Evolutionary conservation across 1,284 basidiomycete species (phyloP).

Genomic region (Takashimella koratensis): DNA sequence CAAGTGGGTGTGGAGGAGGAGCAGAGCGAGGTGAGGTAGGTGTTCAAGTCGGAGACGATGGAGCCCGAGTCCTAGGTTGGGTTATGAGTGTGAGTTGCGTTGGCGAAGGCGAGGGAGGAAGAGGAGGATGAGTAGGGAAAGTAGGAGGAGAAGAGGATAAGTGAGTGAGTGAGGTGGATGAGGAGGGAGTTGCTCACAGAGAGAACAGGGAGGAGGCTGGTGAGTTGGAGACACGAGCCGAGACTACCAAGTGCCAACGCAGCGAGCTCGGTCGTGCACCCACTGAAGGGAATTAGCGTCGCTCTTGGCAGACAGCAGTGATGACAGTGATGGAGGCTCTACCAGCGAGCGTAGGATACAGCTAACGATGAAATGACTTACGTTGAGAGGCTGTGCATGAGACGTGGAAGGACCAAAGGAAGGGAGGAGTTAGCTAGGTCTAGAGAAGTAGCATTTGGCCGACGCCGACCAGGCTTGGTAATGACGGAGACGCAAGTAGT

Average conservation of each 20-base stretch:
- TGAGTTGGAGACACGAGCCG: slow-evolving; percentile 34
- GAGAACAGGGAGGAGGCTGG: slow-evolving; percentile 26
- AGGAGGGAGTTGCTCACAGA: slow-evolving; percentile 25
- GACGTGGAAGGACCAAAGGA: too few species aligned
- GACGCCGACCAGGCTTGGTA: too few species aligned
- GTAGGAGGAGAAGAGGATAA: slow-evolving; percentile 30
- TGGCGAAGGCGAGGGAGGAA: slow-evolving; percentile 30
- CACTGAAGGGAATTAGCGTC: slow-evolving; percentile 8
- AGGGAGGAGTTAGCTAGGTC: too few species aligned
- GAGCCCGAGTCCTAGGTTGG: slow-evolving; percentile 20
- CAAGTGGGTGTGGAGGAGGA: slow-evolving; percentile 31
- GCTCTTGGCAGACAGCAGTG: too few species aligned
- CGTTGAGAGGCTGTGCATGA: slow-evolving; percentile 11
- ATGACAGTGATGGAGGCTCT: too few species aligned
- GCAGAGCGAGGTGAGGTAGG: slow-evolving; percentile 38
- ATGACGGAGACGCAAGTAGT: neutral
- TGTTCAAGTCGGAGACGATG: slow-evolving; percentile 30
- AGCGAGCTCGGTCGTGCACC: slow-evolving; percentile 28
- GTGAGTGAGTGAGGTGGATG: slow-evolving; percentile 31
- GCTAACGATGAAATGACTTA: too few species aligned
- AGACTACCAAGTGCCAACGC: slow-evolving; percentile 29
- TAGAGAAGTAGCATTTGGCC: too few species aligned
- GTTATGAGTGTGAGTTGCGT: slow-evolving; percentile 8
- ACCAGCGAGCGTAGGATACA: too few species aligned
- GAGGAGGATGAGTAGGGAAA: slow-evolving; percentile 37